A percentile compares a stretch with the other conserved stretches of the same genome.
Conservation (phyloP, 2,329 filamentous ascomycete species). For the Ceratocystis diversiconidia region DNA sequence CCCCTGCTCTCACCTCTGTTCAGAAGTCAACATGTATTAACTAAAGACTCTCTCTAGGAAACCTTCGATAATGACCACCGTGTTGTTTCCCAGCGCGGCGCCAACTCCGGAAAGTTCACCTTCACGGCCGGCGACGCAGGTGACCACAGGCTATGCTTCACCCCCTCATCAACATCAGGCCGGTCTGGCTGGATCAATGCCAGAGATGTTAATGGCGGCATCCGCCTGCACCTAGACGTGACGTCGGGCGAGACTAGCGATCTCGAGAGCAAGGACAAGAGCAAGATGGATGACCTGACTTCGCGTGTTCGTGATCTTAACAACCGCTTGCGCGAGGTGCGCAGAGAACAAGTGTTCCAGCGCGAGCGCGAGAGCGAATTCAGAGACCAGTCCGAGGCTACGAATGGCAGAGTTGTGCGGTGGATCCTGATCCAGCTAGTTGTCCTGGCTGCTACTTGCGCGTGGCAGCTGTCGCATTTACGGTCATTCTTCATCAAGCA, state of each 20-base stretch:
- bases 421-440: constrained; percentile 88
- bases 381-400: constrained; percentile 89
- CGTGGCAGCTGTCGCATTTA: constrained; percentile 93
- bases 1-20: too few species aligned
- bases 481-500: constrained; percentile 99
- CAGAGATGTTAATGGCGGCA: constrained; percentile 52
- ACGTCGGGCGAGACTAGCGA: constrained; percentile 88
- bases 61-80: constrained; percentile 96
- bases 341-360: constrained; percentile 92
- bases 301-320: constrained; percentile 83
- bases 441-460: constrained; percentile 74
- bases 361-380: constrained; percentile 95
- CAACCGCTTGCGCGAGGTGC: constrained; percentile 70
- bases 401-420: constrained; percentile 78
- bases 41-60: constrained; percentile 40
- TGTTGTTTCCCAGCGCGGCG: constrained; percentile 74
- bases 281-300: constrained; percentile 80
- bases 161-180: constrained; percentile 59
- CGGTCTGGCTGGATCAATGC: constrained; percentile 57
- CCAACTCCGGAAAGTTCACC: constrained; percentile 69
- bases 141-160: constrained; percentile 92
- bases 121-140: constrained; percentile 91
- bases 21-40: constrained; percentile 4
- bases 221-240: constrained; percentile 76
- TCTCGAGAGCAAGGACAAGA: constrained; percentile 88